Evolutionary conservation across 768 basidiomycete species (phyloP), one percentile per base, ranked within the genome.

Genomic region (Trametes meyenii): DNA sequence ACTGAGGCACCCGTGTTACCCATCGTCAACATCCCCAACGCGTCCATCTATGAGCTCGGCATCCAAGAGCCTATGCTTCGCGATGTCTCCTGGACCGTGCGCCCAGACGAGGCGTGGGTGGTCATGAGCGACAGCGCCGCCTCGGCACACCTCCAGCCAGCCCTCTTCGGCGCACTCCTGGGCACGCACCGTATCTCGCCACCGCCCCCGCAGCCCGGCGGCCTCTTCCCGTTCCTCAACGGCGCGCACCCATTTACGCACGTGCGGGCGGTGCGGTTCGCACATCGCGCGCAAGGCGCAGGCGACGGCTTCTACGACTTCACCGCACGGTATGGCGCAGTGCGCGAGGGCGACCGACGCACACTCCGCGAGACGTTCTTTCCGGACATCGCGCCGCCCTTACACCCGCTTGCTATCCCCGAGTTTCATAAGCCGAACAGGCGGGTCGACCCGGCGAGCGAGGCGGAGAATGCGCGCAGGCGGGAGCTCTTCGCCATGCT

Each of bases 241-340:
- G 67, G 74, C 21, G 64, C 75, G 5, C 83, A 90, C 64, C 79
- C 87, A 0, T 81, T 81, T 62, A 69, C 78, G 8, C 73, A 73
- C 35, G 70, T 91, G 36, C 76, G 80, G 16, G 71, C 85, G 36
- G 88, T 92, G 10, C 86, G 88, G 0, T 92, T 91, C 63, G 81
- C 86, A 0, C 85, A 89, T 62, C 81, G 86, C 17, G 77, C 81
- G 1, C 77, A 81, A 19, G 77, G 78, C 1, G 75, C 80, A 0
- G 84, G 84, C 0, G 87, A 88, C 8, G 90, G 83, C 12, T 98
- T 98, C 76, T 90, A 90, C 62, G 96, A 98, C 75, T 97, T 90
- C 69, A 90, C 94, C 0, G 94, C 95, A 2, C 85, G 95, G 2
- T 98, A 98, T 71, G 94, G 92, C 21, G 89, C 92, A 0, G 83